Percentiles rank a stretch among this genome's conserved stretches.
Evolutionary conservation across 2,329 filamentous ascomycete species (phyloP).

Genomic region (Geosmithia flava): DNA sequence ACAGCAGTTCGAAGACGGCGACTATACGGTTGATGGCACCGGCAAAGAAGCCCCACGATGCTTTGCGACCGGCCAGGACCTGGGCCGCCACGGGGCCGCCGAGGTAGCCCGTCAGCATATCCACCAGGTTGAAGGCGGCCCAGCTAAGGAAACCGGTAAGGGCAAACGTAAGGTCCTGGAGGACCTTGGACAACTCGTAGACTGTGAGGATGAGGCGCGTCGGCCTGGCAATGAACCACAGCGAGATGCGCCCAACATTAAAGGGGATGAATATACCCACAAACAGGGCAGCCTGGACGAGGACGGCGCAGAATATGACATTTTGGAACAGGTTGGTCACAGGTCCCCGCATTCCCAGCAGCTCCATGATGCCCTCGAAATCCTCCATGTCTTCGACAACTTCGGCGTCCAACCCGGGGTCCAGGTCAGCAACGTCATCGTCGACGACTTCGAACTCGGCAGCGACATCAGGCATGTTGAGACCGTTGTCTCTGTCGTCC

Average conservation of each 20-base stretch:
- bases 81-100: slow-evolving; percentile 16
- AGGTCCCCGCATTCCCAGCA: slow-evolving; percentile 92
- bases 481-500: slow-evolving; percentile 20
- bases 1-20: slow-evolving; percentile 26
- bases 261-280: slow-evolving; percentile 85
- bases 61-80: slow-evolving; percentile 19
- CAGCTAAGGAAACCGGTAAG: slow-evolving; percentile 42
- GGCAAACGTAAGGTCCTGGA: slow-evolving; percentile 65
- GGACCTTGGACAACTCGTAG: slow-evolving; percentile 62
- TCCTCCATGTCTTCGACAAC: slow-evolving; percentile 82
- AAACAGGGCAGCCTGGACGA: slow-evolving; percentile 79
- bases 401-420: slow-evolving; percentile 55
- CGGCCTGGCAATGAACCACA: slow-evolving; percentile 72
- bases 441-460: slow-evolving; percentile 37
- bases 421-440: neutral
- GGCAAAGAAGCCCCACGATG: slow-evolving; percentile 28
- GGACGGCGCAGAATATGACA: slow-evolving; percentile 81
- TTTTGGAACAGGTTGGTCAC: slow-evolving; percentile 80
- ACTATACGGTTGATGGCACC: slow-evolving; percentile 31
- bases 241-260: slow-evolving; percentile 73
- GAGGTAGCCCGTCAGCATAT: slow-evolving; percentile 21
- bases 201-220: slow-evolving; percentile 61
- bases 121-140: slow-evolving; percentile 23
- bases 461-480: slow-evolving; percentile 26
- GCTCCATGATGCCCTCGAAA: slow-evolving; percentile 88